Percentiles rank a stretch among this genome's conserved stretches.
Conservation (phyloP, 73 alveolate species). For the Durusdinium trenchii region DNA sequence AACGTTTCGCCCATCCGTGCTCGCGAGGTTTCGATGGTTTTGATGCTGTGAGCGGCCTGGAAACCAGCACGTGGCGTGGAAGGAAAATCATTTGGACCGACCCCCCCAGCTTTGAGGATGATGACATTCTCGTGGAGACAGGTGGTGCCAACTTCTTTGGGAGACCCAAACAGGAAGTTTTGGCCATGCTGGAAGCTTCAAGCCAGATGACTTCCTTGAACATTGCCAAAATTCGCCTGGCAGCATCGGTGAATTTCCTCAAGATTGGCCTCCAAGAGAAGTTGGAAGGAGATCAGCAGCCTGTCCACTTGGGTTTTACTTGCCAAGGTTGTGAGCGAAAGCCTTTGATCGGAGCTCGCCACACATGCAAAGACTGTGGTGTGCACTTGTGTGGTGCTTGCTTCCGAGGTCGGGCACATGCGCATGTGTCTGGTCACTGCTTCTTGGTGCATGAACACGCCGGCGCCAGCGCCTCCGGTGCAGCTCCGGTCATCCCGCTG, state of each 20-base stretch:
- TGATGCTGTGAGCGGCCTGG: not conserved
- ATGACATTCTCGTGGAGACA: not conserved
- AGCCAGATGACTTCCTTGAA: too few species aligned
- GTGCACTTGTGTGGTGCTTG: slow-evolving; percentile 11
- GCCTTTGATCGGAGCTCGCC: slow-evolving; percentile 42
- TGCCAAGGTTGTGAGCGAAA: slow-evolving; percentile 1
- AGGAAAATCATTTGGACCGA: slow-evolving; percentile 21
- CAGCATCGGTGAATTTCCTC: not conserved
- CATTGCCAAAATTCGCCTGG: too few species aligned
- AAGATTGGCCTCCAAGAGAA: not conserved
- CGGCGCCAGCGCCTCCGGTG: not conserved
- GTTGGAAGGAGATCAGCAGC: not conserved
- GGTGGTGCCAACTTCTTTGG: not conserved
- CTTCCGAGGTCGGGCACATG: slow-evolving; percentile 30
- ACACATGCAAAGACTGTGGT: not conserved
- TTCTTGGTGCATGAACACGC: not conserved
- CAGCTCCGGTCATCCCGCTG: not conserved
- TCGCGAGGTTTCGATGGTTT: not conserved
- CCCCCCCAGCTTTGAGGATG: not conserved
- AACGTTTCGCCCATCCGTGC: too few species aligned
- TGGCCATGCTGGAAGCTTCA: not conserved
- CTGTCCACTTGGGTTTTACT: not conserved
- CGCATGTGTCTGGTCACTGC: not conserved
- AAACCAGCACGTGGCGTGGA: not conserved
- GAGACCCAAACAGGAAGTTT: not conserved